Evolutionary conservation across 1,284 basidiomycete genomes (phyloP), one percentile per base, ranked within the genome.

Genomic region (Phellinidium pouzarii): DNA sequence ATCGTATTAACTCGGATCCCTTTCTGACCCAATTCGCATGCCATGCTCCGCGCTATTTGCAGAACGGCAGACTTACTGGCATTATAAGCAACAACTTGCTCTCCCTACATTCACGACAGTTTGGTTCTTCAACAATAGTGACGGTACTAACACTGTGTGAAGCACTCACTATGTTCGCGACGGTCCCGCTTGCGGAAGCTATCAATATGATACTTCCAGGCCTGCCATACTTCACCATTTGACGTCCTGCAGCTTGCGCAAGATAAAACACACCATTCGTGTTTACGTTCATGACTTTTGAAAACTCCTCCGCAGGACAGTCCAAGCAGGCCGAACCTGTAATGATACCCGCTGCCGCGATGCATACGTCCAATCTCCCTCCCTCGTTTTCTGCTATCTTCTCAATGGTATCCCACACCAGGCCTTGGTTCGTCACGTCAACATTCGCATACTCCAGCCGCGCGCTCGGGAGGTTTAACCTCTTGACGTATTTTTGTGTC

Each of bases 181-280:
- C 82, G 46, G 81, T 82, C 11, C 89, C 91, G 43, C 84, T 87
- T 87, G 94, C 91, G 54, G 87, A 90, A 20, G 87, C 90, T 60
- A 92, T 82, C 58, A 91, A 68, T 58, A 90, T 78, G 59, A 93
- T 89, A 60, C 87, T 91, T 1, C 88, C 91, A 14, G 75, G 73
- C n/a, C 73, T 77, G 6, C 79, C 78, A 59, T 83, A 87, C 26
- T 79, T 74, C 20, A 65, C 71, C 86, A 88, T 91, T 66, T 87
- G 80, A 53, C 79, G 73, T 8, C 87, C 89, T 81, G 84, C 56
- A 34, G 31, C 31, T 34, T 34, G 31, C 14, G 31, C 31, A 8
- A 14, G 9, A 34, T 34, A 34, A 11, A 91, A 68, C 26, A 85
- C 86, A 1, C 89, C 89, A 50, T 79, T 82, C 38, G 80, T 77